Evolutionary conservation across 805 yeast species (phyloP), one percentile per base, ranked within the genome.

Genomic region (Teunomyces stri): DNA sequence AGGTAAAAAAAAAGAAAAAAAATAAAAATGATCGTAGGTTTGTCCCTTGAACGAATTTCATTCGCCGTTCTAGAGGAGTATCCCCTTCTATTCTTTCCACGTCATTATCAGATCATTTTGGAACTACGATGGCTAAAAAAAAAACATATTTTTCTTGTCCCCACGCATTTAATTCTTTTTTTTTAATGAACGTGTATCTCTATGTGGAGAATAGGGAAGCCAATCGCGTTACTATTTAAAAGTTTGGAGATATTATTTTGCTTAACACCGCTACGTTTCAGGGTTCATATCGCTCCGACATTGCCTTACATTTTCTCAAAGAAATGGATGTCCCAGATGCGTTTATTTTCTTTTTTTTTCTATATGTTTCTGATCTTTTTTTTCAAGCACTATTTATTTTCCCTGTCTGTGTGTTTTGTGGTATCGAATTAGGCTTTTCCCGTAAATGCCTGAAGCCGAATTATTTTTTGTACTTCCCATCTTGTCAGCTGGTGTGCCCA

Each of bases 61-160:
- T 25, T 25, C 27, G 11, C 27, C 11, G 27, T 31, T 31, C 34
- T 6, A 7, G 15, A 7, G 34, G 9, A 31, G 34, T 7, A 6
- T 7, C 13, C 16, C 18, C 22, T 34, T 18, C 38, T 34, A 34
- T 34, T 34, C 20, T 34, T 18, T 34, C 20, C 21, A 37, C 25
- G 29, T 37, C 18, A 37, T 37, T 37, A 22, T 37, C 40, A 37
- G 40, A 37, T 37, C 40, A 37, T 37, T 22, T 22, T 21, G 15
- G 15, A 22, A 22, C 40, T 37, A 37, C 40, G 40, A 37, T 37
- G 38, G 25, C 29, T 37, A 37, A 37, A 37, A 20, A 12, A 11
- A 37, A 6, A 20, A 37, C 25, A 20, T 18, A 12, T 37, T 37
- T n/a, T 37, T 37, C 21, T 18, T 34, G 40, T n/a, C 10, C 10